Conservation (phyloP, 306 rosid species). For the Senna tora region DNA sequence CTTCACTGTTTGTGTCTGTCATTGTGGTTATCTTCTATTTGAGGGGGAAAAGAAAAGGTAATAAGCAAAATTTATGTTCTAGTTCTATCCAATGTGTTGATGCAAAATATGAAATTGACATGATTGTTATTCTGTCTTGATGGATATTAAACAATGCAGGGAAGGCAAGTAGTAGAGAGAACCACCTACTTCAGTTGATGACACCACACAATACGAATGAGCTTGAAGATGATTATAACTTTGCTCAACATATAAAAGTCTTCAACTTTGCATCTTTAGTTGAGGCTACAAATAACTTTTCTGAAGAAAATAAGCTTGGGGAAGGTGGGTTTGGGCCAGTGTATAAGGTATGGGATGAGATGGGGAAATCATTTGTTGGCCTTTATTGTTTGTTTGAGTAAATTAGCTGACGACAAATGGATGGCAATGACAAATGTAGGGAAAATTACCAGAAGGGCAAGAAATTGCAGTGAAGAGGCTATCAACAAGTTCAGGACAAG, state of each 20-base stretch:
- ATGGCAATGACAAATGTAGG: not conserved
- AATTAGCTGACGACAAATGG: not conserved
- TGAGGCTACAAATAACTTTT: conserved; percentile 40
- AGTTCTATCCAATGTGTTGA: not conserved
- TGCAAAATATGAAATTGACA: not conserved
- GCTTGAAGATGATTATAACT: not conserved
- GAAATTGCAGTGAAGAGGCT: conserved; percentile 37
- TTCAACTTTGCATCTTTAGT: conserved; percentile 27
- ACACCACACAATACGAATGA: not conserved
- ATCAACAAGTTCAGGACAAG: conserved; percentile 27
- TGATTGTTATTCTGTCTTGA: not conserved
- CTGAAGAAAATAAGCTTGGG: conserved; percentile 32
- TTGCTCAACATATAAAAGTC: conserved; percentile 21
- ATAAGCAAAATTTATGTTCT: not conserved
- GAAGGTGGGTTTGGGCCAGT: conserved; percentile 43
- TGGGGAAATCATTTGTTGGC: too few species aligned
- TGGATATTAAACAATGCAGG: not conserved
- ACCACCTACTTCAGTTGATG: not conserved
- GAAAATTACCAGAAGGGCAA: not conserved
- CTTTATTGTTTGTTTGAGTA: not conserved
- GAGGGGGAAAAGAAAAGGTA: not conserved
- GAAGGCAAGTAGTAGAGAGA: not conserved
- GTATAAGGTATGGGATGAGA: conserved; percentile 32
- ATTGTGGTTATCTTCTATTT: not conserved
- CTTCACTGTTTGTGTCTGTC: not conserved